These are phyloP conservation scores for Monilinia laxa DNA, from an alignment of 2,329 filamentous ascomycete genomes.

Conservation along the genomic window DNA sequence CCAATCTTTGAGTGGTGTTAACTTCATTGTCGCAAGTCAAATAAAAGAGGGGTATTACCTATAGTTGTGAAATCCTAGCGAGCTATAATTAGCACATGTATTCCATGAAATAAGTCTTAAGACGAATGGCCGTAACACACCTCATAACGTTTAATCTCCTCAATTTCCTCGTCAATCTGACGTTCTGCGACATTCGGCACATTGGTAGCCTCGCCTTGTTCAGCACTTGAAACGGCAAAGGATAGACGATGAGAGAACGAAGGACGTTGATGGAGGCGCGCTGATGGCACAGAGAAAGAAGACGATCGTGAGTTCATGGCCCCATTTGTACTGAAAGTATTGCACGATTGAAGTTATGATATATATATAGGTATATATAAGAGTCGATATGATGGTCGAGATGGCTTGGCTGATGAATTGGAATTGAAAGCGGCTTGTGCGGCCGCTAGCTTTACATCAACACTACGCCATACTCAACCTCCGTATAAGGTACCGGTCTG, in stretches of 20 bases:
- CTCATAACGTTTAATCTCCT: conserved; percentile 96
- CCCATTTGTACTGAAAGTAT: conserved; percentile 25
- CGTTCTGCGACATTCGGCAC: conserved; percentile 58
- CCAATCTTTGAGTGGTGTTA: conserved; percentile 68
- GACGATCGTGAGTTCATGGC: conserved; percentile 42
- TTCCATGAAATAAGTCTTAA: background rate
- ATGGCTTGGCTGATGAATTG: background rate
- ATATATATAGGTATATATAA: background rate
- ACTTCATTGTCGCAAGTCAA: conserved; percentile 32
- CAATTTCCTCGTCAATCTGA: conserved; percentile 89
- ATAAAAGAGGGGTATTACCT: conserved; percentile 48
- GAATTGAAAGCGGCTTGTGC: background rate
- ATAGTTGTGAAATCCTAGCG: conserved; percentile 87
- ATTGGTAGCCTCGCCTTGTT: conserved; percentile 58
- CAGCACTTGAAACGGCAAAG: conserved; percentile 63
- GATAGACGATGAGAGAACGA: conserved; percentile 53
- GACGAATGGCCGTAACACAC: conserved; percentile 43
- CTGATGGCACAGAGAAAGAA: conserved; percentile 36
- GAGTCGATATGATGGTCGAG: conserved; percentile 10
- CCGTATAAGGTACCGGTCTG: too few species aligned
- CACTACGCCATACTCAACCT: too few species aligned
- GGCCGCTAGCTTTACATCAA: conserved; percentile 1
- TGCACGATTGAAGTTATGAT: background rate
- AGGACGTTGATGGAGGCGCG: conserved; percentile 33
- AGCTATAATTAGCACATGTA: conserved; percentile 22